These are phyloP conservation scores for Arachis monticola DNA, from an alignment of 331 rosid genomes.

Conservation along the genomic window DNA sequence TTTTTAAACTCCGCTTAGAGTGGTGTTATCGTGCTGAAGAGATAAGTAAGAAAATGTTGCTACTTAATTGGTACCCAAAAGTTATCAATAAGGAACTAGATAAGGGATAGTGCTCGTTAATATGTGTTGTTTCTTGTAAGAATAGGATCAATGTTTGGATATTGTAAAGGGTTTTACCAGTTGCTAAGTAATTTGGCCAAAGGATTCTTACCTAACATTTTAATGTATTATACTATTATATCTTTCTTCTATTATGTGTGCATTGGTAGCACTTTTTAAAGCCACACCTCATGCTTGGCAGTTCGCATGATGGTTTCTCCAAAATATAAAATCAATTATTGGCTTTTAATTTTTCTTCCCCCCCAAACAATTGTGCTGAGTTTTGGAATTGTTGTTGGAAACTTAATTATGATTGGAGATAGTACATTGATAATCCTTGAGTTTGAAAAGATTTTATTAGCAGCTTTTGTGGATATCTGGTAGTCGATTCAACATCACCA, in stretches of 20 bases:
- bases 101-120: neutral
- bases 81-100: neutral
- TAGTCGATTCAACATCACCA: constrained; percentile 9
- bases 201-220: neutral
- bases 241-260: constrained; percentile 12
- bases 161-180: neutral
- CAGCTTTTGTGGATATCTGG: neutral
- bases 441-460: constrained; percentile 10
- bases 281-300: neutral
- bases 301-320: neutral
- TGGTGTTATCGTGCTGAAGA: neutral
- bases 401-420: neutral
- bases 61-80: neutral
- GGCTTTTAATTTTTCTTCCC: neutral
- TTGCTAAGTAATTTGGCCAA: neutral
- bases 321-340: neutral
- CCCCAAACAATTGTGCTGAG: neutral
- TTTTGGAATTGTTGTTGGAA: neutral
- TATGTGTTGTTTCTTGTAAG: neutral
- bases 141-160: neutral
- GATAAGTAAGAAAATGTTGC: neutral
- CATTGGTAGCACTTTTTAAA: neutral
- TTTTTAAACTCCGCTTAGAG: neutral
- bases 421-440: neutral
- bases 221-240: neutral